A percentile compares a stretch with the other conserved stretches of the same genome.
Conservation (phyloP, 345 rosid genomes). For the Litchi chinensis region DNA sequence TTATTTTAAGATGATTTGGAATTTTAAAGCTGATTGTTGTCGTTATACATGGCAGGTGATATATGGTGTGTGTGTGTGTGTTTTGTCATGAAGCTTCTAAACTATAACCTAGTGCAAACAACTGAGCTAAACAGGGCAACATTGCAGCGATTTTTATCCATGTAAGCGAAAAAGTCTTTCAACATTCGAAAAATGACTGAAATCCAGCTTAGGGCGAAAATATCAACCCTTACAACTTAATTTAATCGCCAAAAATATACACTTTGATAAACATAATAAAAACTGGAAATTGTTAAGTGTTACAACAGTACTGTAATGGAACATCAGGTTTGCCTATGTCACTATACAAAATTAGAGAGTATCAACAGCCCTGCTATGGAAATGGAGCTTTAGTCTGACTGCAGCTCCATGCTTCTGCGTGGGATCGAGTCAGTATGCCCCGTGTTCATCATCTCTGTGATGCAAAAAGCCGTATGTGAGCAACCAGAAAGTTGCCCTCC, state of each 20-base stretch:
- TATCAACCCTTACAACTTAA: background rate
- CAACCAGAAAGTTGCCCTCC: slow-evolving; percentile 5
- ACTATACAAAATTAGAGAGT: slow-evolving; percentile 8
- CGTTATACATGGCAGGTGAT: no score
- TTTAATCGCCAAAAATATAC: background rate
- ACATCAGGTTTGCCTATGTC: slow-evolving; percentile 5
- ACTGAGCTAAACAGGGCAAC: background rate
- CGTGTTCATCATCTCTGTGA: background rate
- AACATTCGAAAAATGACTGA: background rate
- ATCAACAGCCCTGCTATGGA: background rate
- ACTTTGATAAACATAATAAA: background rate
- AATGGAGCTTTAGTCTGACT: slow-evolving; percentile 1
- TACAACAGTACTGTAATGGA: background rate
- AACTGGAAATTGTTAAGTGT: background rate
- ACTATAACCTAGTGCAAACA: background rate
- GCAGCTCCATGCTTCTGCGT: background rate
- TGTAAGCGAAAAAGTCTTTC: background rate
- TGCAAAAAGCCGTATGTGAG: background rate
- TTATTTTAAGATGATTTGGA: background rate
- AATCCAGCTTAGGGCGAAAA: background rate
- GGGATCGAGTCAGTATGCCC: background rate
- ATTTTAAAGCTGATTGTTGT: background rate
- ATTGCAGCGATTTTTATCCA: background rate
- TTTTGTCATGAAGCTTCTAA: background rate
- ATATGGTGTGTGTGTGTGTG: background rate